Percentiles rank a stretch among this genome's conserved stretches.
Evolutionary conservation across 2,329 filamentous ascomycete species (phyloP).

Genomic region (Pestalotiopsis sp.): DNA sequence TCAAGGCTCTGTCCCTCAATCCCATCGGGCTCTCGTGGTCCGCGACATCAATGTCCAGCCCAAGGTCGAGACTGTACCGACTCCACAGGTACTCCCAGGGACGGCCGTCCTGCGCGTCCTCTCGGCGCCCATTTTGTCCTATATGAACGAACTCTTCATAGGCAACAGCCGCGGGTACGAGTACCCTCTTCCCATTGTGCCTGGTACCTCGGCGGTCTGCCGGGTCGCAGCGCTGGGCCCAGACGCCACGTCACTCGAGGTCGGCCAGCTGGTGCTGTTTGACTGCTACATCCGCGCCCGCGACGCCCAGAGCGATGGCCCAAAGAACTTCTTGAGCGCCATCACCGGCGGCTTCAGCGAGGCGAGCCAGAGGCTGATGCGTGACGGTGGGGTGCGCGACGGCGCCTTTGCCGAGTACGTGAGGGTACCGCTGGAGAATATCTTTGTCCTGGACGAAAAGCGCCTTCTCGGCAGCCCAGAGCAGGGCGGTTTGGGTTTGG

Average conservation of each 20-base stretch:
- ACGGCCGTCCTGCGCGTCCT: background rate
- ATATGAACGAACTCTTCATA: slow-evolving; percentile 17
- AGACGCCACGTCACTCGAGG: slow-evolving; percentile 16
- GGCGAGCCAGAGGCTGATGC: background rate
- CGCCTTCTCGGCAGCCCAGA: background rate
- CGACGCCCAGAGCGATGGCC: slow-evolving; percentile 8
- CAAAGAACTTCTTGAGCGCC: background rate
- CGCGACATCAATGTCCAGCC: slow-evolving; percentile 1
- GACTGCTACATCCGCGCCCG: slow-evolving; percentile 15
- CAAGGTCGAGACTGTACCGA: background rate
- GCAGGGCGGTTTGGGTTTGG: slow-evolving; percentile 18
- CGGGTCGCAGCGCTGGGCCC: slow-evolving; percentile 18
- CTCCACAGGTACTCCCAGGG: background rate
- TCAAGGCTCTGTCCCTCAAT: background rate
- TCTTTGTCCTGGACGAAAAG: slow-evolving; percentile 16
- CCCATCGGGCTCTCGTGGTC: background rate
- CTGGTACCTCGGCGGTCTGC: slow-evolving; percentile 17
- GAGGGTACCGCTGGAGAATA: slow-evolving; percentile 19
- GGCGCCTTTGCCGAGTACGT: slow-evolving; percentile 20
- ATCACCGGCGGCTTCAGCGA: background rate
- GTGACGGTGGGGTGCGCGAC: background rate
- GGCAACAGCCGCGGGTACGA: slow-evolving; percentile 18
- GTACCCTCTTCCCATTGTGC: slow-evolving; percentile 16
- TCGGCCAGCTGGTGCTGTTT: slow-evolving; percentile 19
- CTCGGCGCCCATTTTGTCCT: background rate